These are phyloP conservation scores for Triticum turgidum DNA, from an alignment of 176 grass and related monocot genomes.

Conservation along the genomic window DNA sequence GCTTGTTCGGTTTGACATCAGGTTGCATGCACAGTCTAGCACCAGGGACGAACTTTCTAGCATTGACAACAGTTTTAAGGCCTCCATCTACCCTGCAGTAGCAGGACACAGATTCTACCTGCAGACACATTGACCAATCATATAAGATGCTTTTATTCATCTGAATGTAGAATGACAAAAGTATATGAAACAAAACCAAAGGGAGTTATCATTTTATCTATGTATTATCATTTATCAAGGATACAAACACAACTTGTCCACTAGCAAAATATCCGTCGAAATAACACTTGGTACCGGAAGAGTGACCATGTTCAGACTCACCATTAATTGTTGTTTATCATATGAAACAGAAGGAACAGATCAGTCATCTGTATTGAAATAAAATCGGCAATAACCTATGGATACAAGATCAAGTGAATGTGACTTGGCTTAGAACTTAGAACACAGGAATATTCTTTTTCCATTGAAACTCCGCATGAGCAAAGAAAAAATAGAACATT, in stretches of 20 bases:
- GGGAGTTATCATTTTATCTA: not conserved
- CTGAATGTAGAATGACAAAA: conserved; percentile 3
- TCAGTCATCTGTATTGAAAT: not conserved
- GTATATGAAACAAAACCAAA: conserved; percentile 18
- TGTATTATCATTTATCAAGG: conserved; percentile 11
- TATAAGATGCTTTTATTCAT: conserved; percentile 9
- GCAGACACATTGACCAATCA: conserved; percentile 30
- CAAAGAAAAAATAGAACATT: not conserved
- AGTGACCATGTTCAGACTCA: not conserved
- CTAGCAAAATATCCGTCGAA: conserved; percentile 3
- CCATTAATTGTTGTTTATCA: not conserved
- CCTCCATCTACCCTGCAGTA: conserved; percentile 66
- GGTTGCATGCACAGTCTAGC: conserved; percentile 66
- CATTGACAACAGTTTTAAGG: conserved; percentile 63
- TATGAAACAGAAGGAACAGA: not conserved
- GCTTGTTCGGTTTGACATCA: conserved; percentile 68
- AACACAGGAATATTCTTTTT: not conserved
- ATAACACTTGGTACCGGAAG: not conserved
- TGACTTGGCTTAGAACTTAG: conserved; percentile 1
- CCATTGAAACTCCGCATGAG: not conserved
- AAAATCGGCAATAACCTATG: not conserved
- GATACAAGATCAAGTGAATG: not conserved
- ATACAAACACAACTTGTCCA: not conserved
- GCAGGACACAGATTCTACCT: conserved; percentile 69
- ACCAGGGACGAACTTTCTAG: conserved; percentile 68